Evolutionary conservation across 768 basidiomycete genomes (phyloP), one percentile per base, ranked within the genome.

Genomic region (Kwoniella dendrophila): DNA sequence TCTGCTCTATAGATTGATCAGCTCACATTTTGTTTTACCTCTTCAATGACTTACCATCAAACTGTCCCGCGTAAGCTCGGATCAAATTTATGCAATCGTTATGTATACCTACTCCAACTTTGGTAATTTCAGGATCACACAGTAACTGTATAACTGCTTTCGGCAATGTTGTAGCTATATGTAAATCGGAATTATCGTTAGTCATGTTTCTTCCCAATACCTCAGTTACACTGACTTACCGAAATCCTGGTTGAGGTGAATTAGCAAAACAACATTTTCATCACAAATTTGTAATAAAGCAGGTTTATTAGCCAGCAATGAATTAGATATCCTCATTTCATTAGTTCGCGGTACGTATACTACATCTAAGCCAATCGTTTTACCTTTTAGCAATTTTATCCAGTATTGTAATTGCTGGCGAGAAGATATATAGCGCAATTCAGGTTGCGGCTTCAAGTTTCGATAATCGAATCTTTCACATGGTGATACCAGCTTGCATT

Each of bases 71-170:
- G 40, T 66, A 78, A 45, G 76, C 77, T 10, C 73, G 70, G 12
- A 63, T n/a, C 33, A 78, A 68, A 34, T 74, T 76, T 33, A 52
- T 30, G 1, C 65, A 72, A 49, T 78, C 77, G 16, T 68, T 74
- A 69, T 48, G 56, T 20, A 70, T 62, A 34, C 68, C 61, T 2
- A 76, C 74, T 14, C 74, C 74, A 0, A 65, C 32, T 41, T 73
- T 73, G 67, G 59, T 70, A 7, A 67, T 66, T 14, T 41, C 48
- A 0, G 60, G 52, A 48, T 71, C 61, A 14, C 58, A 52, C 8
- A 69, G 33, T 4, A 76, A 41, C 20, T 72, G 65, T n/a, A 64
- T 51, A 1, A 68, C 36, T 30, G 59, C 69, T 12, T 51, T 7
- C 1, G 72, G 74, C 20, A 70, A 40, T 3, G 56, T 69, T 72